Base-by-base conservation (phyloP, 257 asterid genomes). In the Nicotiana knightiana region DNA sequence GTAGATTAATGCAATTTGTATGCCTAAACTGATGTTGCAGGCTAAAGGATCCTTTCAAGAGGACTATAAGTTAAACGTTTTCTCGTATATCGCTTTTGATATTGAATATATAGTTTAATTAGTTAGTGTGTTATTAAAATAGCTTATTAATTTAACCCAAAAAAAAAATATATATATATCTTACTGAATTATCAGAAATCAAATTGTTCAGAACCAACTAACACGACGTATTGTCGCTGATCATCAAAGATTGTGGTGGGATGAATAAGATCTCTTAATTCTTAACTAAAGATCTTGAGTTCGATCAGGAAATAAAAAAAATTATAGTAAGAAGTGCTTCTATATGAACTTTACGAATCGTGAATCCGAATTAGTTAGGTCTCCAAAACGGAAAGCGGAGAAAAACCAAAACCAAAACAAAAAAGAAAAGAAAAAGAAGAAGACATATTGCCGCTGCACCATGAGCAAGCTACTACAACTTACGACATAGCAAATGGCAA, bases 141-240 rank as follows among this genome's bases (percentile, higher is more conserved):
- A 37, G 17, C 48, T 18, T 3, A 16, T 28, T 24, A 82, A 3
- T 33, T 77, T 26, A 58, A 13, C 18, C 30, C 30, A 28, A 28
- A 28, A 28, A 28, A 28, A 28, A 16, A 6, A 39, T 54, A 16
- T 21, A 21, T 21, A 21, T 21, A 21, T 21, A 21, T 21, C 43
- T 18, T 1, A 37, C 43, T 37, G 43, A 5, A 37, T 37, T 37
- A 6, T 37, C 3, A 1, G 33, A 10, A 68, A 10, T 5, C 35
- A 28, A 28, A 28, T 28, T 28, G 30, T 28, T 28, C 30, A 6
- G 26, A 51, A 65, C 71, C 68, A 79, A 24, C 33, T 33, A 59
- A 63, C 84, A 63, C 12, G 83, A 59, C 82, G 55, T 8, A 32
- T 1, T 85, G 85, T 73, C 85, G 85, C 32, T 76, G 71, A 77